Evolutionary conservation across 768 basidiomycete genomes (phyloP).

Genomic region (Coprinopsis sp.): DNA sequence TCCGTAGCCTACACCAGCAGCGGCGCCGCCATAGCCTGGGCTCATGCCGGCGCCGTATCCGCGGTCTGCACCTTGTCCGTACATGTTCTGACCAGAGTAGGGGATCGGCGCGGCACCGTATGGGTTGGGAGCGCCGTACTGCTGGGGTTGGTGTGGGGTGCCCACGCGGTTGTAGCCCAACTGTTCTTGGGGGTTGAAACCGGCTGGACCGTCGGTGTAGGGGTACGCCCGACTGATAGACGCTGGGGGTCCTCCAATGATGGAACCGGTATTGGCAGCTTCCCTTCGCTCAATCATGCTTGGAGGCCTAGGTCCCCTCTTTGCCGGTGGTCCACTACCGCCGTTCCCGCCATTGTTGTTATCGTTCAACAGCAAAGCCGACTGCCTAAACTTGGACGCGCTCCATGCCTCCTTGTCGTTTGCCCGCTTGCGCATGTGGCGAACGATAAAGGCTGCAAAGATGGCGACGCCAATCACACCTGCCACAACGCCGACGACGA

Average conservation of each 20-base stretch:
- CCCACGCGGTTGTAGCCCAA: too few species aligned
- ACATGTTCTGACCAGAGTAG: constrained; percentile 4
- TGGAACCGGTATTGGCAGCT: background rate
- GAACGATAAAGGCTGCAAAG: constrained; percentile 5
- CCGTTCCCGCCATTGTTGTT: too few species aligned
- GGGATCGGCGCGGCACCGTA: constrained; percentile 1
- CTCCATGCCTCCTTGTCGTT: constrained; percentile 6
- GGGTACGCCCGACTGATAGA: constrained; percentile 3
- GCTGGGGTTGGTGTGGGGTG: background rate
- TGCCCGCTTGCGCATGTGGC: background rate
- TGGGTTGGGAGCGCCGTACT: background rate
- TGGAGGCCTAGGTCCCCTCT: constrained; percentile 7
- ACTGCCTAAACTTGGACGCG: constrained; percentile 13
- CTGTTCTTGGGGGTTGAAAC: too few species aligned
- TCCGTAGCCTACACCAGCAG: background rate
- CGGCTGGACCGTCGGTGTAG: constrained; percentile 6
- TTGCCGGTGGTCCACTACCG: background rate
- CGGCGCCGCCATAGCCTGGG: background rate
- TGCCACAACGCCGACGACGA: constrained; percentile 4
- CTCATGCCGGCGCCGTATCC: background rate
- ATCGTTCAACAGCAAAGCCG: constrained; percentile 13
- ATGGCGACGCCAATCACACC: constrained; percentile 1
- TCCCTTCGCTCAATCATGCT: constrained; percentile 12
- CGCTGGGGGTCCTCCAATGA: background rate
- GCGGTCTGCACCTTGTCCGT: background rate